Evolutionary conservation across 768 basidiomycete species (phyloP), one percentile per base, ranked within the genome.

Genomic region (Stropharia rugosoannulata): DNA sequence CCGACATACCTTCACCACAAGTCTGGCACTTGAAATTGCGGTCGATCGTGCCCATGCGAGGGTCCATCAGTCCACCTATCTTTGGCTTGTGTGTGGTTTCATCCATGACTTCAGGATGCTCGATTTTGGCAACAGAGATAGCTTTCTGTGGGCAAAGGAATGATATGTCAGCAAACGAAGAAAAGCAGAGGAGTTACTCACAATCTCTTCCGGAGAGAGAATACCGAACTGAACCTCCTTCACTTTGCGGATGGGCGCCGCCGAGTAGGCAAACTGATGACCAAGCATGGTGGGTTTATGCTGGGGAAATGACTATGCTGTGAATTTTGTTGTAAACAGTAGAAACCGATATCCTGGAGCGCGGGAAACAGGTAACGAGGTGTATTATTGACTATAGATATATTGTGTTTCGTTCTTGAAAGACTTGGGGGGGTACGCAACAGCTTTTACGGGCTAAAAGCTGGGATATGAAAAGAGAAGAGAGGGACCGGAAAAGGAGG

Each of bases 1-100:
- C 97, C 15, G 94, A 89, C 95, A 98, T 98, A n/a, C 95, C 96
- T 81, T 99, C 97, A 62, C 95, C 95, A 71, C 97, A 98, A 27
- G 97, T 98, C 78, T 98, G 95, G 70, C 97, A 99, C 78, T 98
- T 98, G 77, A 96, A 95, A 70, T 95, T 95, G 62, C 94, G 82
- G 78, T 95, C 94, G 64, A 95, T 96, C 27, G 94, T 99, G 38
- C 97, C 97, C 90, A 98, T 93, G 57, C 93, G 86, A 49, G 95
- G 93, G 75, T 99, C 97, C 90, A 96, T 96, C 67, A 99, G 77
- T 44, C 97, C 97, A 46, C 94, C 95, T 22, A 85, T 78, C 76
- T 97, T 98, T 22, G 93, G 91, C 67, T 87, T 90, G 66, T 89
- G 90, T 1, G 87, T 92, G 16, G 87, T 75, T 70, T 99, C 97